Evolutionary conservation across 805 yeast genomes (phyloP), one percentile per base, ranked within the genome.

Genomic region (Hanseniaspora thailandica): DNA sequence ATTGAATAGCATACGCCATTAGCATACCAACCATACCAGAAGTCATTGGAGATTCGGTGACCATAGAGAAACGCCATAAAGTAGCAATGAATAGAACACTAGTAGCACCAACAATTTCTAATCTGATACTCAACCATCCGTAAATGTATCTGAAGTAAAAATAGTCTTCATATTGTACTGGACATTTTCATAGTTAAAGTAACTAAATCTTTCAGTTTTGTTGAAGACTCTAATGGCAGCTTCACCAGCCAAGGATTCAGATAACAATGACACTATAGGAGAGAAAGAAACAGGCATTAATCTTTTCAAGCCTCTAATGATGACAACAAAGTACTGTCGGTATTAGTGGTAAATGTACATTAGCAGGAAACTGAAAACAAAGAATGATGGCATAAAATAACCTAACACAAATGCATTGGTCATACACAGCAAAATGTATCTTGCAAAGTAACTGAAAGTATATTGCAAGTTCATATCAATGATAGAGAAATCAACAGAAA

Each of bases 231-330:
- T 72, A 53, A 88, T 80, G 0, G 94, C 88, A 46, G 80, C 78
- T 22, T 82, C 77, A 12, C 96, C 96, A 33, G 74, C 75, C 46
- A 88, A 68, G 2, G 88, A 80, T 62, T 88, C 96, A 62, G 85
- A 89, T 57, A 88, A 74, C 59, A 84, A 87, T 0, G 95, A 84
- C 69, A 77, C 84, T n/a, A 86, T 79, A 2, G 96, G 96, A 54
- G 86, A 78, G 61, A 78, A 75, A 4, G 90, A 75, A 22, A 80
- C 73, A 51, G 84, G 79, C 45, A 77, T 78, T 49, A 86, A 70
- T 61, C 96, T 76, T 63, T 84, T 85, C 60, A 87, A 70, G 63
- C 87, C 95, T 60, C 96, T 75, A 7, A 87, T 77, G 1, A 86
- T 75, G 4, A 79, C 72, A 57, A 82, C 75, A 64, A 83, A 88